Conservation (phyloP, 164 flowering plant species). For the Paratinospora sagittata region DNA sequence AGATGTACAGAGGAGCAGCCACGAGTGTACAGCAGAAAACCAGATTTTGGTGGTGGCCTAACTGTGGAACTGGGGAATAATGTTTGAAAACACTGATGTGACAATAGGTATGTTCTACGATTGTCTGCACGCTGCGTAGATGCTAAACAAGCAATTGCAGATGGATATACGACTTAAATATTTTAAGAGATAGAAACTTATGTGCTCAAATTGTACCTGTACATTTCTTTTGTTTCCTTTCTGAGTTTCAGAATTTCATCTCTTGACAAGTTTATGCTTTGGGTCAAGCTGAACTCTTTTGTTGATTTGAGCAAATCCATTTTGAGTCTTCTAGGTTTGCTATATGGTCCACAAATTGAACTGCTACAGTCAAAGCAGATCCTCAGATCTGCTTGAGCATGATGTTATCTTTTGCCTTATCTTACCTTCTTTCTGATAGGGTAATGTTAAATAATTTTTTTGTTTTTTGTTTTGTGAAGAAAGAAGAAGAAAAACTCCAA, state of each 20-base stretch:
- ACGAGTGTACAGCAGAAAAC: not conserved
- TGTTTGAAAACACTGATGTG: not conserved
- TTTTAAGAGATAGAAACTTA: not conserved
- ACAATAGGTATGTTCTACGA: not conserved
- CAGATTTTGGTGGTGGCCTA: not conserved
- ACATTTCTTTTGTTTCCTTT: not conserved
- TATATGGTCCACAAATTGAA: too few species aligned
- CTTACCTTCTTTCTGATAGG: not conserved
- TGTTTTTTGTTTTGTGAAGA: too few species aligned
- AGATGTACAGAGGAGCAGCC: not conserved
- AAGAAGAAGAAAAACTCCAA: too few species aligned
- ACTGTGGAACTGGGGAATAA: conserved; percentile 1
- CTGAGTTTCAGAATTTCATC: not conserved
- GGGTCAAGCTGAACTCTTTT: not conserved
- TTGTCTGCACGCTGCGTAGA: not conserved
- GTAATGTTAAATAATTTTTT: too few species aligned
- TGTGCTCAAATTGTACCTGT: not conserved
- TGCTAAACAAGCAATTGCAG: not conserved
- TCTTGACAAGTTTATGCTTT: not conserved
- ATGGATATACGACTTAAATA: not conserved
- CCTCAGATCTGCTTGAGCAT: too few species aligned
- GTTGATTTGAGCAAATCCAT: not conserved
- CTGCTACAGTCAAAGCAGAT: not conserved
- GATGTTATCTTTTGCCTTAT: not conserved
- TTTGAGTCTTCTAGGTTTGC: not conserved